phyloP scores from a whole-genome alignment of 352 stramenopile species.

The Pythium phragmitis region DNA sequence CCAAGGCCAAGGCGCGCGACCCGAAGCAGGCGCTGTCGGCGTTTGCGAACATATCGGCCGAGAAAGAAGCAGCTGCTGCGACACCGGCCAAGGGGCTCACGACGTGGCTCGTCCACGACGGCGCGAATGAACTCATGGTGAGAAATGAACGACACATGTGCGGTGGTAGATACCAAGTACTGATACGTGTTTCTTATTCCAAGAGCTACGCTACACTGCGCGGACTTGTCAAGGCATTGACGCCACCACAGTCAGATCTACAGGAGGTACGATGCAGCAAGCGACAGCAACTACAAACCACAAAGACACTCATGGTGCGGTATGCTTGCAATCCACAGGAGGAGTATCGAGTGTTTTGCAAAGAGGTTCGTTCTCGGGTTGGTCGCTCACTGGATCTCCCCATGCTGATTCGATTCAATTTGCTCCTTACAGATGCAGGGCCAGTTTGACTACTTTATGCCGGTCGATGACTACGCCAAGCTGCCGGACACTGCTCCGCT shows the following conservation, averaged over 20 bases:
- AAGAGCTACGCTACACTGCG: conserved; percentile 65
- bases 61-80: conserved; percentile 4
- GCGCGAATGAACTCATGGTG: conserved; percentile 70
- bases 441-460: conserved; percentile 64
- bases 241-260: conserved; percentile 43
- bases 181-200: neutral
- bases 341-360: conserved; percentile 62
- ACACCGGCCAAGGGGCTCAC: conserved; percentile 42
- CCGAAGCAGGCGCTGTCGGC: conserved; percentile 31
- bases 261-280: conserved; percentile 41
- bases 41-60: conserved; percentile 5
- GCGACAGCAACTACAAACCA: neutral
- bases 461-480: conserved; percentile 38
- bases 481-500: conserved; percentile 55
- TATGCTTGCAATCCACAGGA: conserved; percentile 30
- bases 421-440: conserved; percentile 45
- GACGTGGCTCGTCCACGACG: conserved; percentile 72
- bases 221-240: conserved; percentile 60
- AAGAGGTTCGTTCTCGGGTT: conserved; percentile 40
- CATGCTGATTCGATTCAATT: neutral
- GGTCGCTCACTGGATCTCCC: neutral
- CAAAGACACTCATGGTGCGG: too few species aligned
- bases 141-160: neutral
- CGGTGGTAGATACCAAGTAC: conserved; percentile 3
- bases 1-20: conserved; percentile 43